Conservation (phyloP, 2,329 filamentous ascomycete species). For the Colletotrichum kahawae region DNA sequence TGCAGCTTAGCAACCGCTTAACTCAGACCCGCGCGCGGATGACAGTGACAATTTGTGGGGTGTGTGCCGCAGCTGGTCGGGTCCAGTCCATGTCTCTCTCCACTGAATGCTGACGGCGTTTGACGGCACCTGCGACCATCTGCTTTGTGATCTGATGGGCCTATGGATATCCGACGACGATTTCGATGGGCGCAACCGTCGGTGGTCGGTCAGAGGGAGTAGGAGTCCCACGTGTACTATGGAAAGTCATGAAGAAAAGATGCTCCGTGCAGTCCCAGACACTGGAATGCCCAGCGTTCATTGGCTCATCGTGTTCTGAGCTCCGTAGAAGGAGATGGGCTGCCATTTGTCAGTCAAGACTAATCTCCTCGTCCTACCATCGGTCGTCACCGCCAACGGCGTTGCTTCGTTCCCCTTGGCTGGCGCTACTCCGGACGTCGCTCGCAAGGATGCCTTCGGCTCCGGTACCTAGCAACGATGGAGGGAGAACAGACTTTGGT, state of each 20-base stretch:
- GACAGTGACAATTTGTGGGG: neutral
- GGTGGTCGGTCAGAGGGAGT: neutral
- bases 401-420: neutral
- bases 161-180: neutral
- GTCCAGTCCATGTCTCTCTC: neutral
- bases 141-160: neutral
- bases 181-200: neutral
- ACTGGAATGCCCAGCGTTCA: neutral
- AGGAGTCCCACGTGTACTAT: neutral
- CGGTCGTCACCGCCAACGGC: neutral
- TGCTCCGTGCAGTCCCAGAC: neutral
- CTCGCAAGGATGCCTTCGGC: neutral
- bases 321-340: neutral
- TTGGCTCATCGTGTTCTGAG: neutral
- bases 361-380: neutral
- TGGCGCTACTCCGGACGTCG: neutral
- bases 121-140: neutral
- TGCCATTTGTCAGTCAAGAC: neutral
- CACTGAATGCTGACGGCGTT: neutral
- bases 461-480: neutral
- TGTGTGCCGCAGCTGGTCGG: neutral
- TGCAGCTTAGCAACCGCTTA: slow-evolving; percentile 13
- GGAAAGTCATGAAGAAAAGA: neutral
- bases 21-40: slow-evolving; percentile 10
- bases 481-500: neutral